Evolutionary conservation across 495 filamentous ascomycete species (phyloP), one percentile per base, ranked within the genome.

Genomic region (Sporormia fimetaria): DNA sequence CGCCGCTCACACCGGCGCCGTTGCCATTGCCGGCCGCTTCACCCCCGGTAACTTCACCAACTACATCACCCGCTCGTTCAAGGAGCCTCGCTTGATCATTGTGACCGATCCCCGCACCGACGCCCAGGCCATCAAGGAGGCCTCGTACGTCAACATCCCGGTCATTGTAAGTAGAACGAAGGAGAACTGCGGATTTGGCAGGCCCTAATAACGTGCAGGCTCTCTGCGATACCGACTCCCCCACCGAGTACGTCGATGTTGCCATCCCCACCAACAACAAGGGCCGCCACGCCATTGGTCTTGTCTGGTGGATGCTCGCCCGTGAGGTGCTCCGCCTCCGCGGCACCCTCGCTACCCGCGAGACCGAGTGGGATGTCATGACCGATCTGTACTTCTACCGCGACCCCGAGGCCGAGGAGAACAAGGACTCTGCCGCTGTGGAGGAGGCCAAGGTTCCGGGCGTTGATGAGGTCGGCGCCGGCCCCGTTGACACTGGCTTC

Each of bases 251-350:
- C 73, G 90, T 98, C 63, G 90, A 98, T 61, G 82, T 98, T 67
- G 90, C 90, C 66, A 98, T 98, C 70, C 90, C 90, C 54, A 95
- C 90, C 69, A 98, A 98, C 82, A 98, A 98, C 81, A 98, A 98
- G 81, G 87, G 84, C 70, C 88, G 90, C 61, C 87, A 95, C 70
- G 79, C 92, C 63, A 96, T 98, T 55, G 90, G 90, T 70, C 74
- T 90, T 51, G 67, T 98, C 74, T 98, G 90, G 90, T 98, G 90
- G 90, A 83, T 98, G 81, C 74, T 98, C 52, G 87, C 90, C 60
- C 90, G 90, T 74, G 90, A 98, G 78, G 87, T 98, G 60, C 88
- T 96, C 65, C 84, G 90, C 67, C 83, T 98, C 56, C 85, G 90
- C 58, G 90, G 92, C 53, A 95, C 87, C 52, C 80, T 98, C 54